Evolutionary conservation across 2,329 filamentous ascomycete genomes (phyloP).

Genomic region (Talaromyces piceae): DNA sequence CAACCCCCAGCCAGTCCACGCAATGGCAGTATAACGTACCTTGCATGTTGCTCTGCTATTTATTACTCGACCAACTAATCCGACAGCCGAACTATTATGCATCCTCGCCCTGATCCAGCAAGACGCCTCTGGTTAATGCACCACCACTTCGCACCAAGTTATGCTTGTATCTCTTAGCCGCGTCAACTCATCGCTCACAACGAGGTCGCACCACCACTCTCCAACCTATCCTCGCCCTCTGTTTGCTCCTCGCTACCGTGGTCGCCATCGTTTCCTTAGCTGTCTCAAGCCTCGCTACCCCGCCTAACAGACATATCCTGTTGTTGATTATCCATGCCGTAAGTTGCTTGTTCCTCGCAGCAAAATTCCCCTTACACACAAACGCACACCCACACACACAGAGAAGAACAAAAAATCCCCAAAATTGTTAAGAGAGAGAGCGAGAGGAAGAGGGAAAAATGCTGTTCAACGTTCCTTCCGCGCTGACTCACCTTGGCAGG

Average conservation of each 20-base stretch:
- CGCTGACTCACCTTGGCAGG: slow-evolving; percentile 20
- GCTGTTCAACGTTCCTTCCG: slow-evolving; percentile 4
- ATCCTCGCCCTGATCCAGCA: neutral
- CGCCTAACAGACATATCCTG: neutral
- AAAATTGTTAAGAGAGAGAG: too few species aligned
- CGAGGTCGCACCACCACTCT: neutral
- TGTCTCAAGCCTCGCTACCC: neutral
- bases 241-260: neutral
- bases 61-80: neutral
- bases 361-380: neutral
- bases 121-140: neutral
- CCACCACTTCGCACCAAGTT: neutral
- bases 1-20: neutral
- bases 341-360: slow-evolving; percentile 2
- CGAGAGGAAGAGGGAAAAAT: neutral
- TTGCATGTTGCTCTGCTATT: slow-evolving; percentile 4
- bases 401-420: too few species aligned
- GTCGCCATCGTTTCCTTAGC: neutral
- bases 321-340: slow-evolving; percentile 12
- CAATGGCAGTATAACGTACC: slow-evolving; percentile 8
- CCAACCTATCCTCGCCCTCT: neutral
- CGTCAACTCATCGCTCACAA: neutral
- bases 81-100: slow-evolving; percentile 1
- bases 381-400: neutral
- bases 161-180: neutral